Evolutionary conservation across 2,329 filamentous ascomycete species (phyloP).

Genomic region (Fonsecaea monophora): DNA sequence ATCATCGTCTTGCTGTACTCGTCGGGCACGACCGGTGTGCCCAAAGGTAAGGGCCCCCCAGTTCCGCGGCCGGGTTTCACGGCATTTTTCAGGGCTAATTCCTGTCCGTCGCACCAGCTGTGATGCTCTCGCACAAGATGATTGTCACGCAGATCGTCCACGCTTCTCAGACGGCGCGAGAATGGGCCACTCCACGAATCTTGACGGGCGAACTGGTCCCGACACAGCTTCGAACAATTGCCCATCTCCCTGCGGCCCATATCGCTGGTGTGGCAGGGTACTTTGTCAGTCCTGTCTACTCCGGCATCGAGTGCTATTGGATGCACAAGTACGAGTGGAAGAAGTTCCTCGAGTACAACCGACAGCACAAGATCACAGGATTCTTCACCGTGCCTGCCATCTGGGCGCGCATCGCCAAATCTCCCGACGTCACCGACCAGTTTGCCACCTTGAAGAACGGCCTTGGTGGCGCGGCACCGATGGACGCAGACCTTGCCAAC

Average conservation of each 20-base stretch:
- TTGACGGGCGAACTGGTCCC: not conserved
- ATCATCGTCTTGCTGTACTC: constrained; percentile 57
- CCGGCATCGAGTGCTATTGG: constrained; percentile 63
- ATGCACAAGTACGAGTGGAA: constrained; percentile 66
- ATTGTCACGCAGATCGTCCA: constrained; percentile 49
- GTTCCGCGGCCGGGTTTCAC: not conserved
- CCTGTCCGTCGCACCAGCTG: constrained; percentile 29
- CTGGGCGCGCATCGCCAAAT: constrained; percentile 65
- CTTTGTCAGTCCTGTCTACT: constrained; percentile 54
- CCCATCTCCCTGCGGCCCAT: constrained; percentile 56
- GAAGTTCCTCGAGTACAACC: constrained; percentile 61
- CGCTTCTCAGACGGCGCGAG: constrained; percentile 35
- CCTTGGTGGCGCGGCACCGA: constrained; percentile 62
- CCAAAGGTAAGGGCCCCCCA: constrained; percentile 45
- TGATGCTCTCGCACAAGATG: constrained; percentile 54
- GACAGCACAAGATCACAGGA: constrained; percentile 58
- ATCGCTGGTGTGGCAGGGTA: constrained; percentile 58
- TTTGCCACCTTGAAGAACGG: constrained; percentile 59
- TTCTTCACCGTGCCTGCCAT: constrained; percentile 69
- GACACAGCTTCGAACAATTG: constrained; percentile 33
- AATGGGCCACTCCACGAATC: constrained; percentile 13
- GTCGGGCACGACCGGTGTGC: constrained; percentile 56
- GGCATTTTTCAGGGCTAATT: not conserved
- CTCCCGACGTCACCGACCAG: constrained; percentile 62
- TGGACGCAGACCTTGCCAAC: constrained; percentile 62